Conservation (phyloP, 441 rosid species). For the Euphorbia corollata region DNA sequence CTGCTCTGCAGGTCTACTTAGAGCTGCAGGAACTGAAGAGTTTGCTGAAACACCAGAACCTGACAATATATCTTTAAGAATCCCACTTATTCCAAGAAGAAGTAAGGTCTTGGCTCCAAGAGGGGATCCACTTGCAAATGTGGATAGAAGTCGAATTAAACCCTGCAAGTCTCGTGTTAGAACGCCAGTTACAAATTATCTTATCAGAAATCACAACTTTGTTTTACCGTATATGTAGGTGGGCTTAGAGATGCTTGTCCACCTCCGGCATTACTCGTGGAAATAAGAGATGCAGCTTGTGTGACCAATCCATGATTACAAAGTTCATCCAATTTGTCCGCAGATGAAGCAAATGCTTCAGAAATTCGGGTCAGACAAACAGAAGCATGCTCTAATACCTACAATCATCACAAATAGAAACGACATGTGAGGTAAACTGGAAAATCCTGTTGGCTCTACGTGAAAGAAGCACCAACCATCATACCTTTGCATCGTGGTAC, state of each 20-base stretch:
- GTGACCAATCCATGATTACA: constrained; percentile 94
- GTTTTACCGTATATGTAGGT: constrained; percentile 85
- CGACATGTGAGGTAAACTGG: constrained; percentile 12
- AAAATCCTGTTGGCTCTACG: neutral
- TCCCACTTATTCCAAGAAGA: constrained; percentile 89
- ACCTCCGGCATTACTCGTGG: constrained; percentile 82
- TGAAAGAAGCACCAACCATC: neutral
- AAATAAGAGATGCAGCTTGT: constrained; percentile 94
- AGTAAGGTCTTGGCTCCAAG: constrained; percentile 86
- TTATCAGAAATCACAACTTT: constrained; percentile 9
- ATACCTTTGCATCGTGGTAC: constrained; percentile 92
- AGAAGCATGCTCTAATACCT: constrained; percentile 98
- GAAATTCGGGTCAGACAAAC: constrained; percentile 96
- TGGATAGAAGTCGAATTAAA: constrained; percentile 83
- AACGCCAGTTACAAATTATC: constrained; percentile 16
- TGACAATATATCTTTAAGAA: constrained; percentile 77
- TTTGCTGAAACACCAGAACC: constrained; percentile 90
- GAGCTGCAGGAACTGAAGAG: constrained; percentile 75
- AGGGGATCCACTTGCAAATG: constrained; percentile 96
- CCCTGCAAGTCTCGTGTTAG: constrained; percentile 55
- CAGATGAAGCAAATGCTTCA: constrained; percentile 84
- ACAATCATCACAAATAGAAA: constrained; percentile 23
- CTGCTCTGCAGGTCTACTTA: constrained; percentile 97
- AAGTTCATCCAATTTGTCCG: constrained; percentile 85
- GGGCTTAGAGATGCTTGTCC: constrained; percentile 93